Conservation (phyloP, 2,329 filamentous ascomycete species). For the Dactylonectria estremocensis region DNA sequence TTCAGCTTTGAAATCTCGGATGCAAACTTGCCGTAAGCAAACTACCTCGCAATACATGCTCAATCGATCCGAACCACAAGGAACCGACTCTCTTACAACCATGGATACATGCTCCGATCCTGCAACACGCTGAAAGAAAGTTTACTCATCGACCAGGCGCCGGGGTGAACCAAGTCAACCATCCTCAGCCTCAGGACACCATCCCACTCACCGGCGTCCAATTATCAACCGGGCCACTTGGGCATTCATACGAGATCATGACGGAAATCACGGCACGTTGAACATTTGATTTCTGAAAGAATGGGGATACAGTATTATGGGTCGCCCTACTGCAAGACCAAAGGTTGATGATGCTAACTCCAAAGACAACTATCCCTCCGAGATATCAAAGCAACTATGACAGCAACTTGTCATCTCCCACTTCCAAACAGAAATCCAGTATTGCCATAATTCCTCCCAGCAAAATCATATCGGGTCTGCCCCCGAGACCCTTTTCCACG, state of each 20-base stretch:
- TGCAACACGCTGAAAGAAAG: not conserved
- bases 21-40: not conserved
- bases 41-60: not conserved
- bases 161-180: not conserved
- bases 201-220: not conserved
- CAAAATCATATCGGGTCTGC: not conserved
- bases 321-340: not conserved
- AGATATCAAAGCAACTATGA: not conserved
- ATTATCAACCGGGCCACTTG: not conserved
- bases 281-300: not conserved
- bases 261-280: not conserved
- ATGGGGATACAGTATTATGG: not conserved
- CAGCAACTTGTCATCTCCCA: not conserved
- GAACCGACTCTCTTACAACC: not conserved
- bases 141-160: not conserved
- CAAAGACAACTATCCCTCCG: not conserved
- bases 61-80: not conserved
- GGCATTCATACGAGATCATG: not conserved
- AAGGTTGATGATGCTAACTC: not conserved
- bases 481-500: not conserved
- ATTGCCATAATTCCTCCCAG: not conserved
- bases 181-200: not conserved
- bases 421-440: no score
- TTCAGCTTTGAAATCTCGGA: slow-evolving; percentile 1
- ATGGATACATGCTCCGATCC: not conserved